Percentiles rank a stretch among this genome's conserved stretches.
These are phyloP conservation scores for Candida tammaniensis DNA, from an alignment of 805 yeast genomes.

Conservation along the genomic window DNA sequence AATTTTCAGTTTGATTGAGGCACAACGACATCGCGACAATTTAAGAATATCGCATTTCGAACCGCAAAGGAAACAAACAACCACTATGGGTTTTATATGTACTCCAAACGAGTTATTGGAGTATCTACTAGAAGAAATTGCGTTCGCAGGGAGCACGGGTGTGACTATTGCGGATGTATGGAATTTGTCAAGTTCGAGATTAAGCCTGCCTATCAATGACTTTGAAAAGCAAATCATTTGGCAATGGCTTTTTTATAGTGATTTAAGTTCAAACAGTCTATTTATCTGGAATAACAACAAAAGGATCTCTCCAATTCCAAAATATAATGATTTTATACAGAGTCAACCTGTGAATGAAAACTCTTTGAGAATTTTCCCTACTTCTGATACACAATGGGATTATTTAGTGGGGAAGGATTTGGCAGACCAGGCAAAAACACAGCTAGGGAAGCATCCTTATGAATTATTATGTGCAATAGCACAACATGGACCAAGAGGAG, in stretches of 20 bases:
- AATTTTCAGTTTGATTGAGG: too few species aligned
- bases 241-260: slow-evolving; percentile 34
- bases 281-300: slow-evolving; percentile 12
- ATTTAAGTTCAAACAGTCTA: slow-evolving; percentile 7
- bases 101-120: slow-evolving; percentile 26
- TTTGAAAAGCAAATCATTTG: slow-evolving; percentile 39
- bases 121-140: slow-evolving; percentile 21
- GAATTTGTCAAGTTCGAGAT: too few species aligned
- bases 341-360: slow-evolving; percentile 15
- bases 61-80: too few species aligned
- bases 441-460: slow-evolving; percentile 49
- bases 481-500: slow-evolving; percentile 51
- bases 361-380: slow-evolving; percentile 29
- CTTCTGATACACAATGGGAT: slow-evolving; percentile 56
- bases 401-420: slow-evolving; percentile 50
- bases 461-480: slow-evolving; percentile 65
- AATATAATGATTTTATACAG: slow-evolving; percentile 17
- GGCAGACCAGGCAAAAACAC: slow-evolving; percentile 46
- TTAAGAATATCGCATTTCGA: slow-evolving; percentile 2
- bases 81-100: too few species aligned
- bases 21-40: slow-evolving; percentile 1
- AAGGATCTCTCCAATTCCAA: slow-evolving; percentile 5
- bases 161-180: slow-evolving; percentile 27
- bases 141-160: slow-evolving; percentile 34
- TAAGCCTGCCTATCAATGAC: slow-evolving; percentile 31